Evolutionary conservation across 768 basidiomycete species (phyloP), one percentile per base, ranked within the genome.

Genomic region (Amylocystis lapponica): DNA sequence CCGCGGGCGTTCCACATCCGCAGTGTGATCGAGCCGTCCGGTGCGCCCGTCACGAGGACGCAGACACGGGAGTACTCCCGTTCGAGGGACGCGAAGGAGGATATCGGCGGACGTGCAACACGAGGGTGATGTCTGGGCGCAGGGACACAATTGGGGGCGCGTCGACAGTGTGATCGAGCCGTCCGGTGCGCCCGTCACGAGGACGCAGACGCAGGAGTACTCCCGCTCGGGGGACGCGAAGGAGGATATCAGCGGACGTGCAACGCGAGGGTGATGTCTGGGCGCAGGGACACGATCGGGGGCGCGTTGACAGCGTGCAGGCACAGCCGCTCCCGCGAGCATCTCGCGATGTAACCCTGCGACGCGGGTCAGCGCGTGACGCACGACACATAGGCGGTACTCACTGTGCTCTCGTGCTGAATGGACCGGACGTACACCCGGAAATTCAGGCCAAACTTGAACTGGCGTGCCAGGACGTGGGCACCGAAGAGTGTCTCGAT

Each of bases 181-280:
- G 49, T 88, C 86, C 1, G 79, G 69, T 5, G 81, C 76, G 3
- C 88, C 89, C 1, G 83, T 83, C 0, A 88, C 90, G n/a, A 96
- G 71, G 4, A 91, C 70, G 4, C 87, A 87, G 0, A 79, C 66
- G 47, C 75, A 71, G 0, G 86, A 80, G 60, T 87, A 95, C 55
- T 95, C 93, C 26, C 93, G 78, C 56, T 94, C 88, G 46, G 90
- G 84, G 67, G 95, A 95, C 0, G 85, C 81, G 39, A 96, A 63
- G 0, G 86, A 81, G 0, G 83, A 85, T 41, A 94, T 81, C 4
- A 45, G 50, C 2, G 71, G 70, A 14, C 75, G 65, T 6, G 69
- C 4, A 67, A 62, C 19, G 72, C 60, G 19, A 69, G 64, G 3
- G 59, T 63, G 3, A 71, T 69, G 2, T 71, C 69, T 1, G 89